These are phyloP conservation scores for Actinomortierella ambigua DNA, from an alignment of 371 early-diverging fungal species.

Conservation along the genomic window DNA sequence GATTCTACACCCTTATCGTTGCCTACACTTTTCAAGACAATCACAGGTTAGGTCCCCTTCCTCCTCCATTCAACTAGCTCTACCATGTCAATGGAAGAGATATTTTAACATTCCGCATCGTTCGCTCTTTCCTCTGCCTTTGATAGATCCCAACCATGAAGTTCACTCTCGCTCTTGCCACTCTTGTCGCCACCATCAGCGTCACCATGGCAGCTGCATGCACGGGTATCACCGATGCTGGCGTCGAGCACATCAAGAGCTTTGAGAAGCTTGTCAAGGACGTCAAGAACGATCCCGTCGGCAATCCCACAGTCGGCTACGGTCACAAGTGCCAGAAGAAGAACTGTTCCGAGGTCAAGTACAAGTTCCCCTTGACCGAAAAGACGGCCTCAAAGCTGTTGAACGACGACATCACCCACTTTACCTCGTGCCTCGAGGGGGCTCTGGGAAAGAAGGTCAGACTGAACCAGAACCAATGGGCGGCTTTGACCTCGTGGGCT, in stretches of 20 bases:
- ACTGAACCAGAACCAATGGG: conserved; percentile 45
- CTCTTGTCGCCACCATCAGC: background rate
- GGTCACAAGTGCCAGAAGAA: conserved; percentile 17
- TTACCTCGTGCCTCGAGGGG: conserved; percentile 28
- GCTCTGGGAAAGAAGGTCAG: too few species aligned
- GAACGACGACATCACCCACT: conserved; percentile 19
- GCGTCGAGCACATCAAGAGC: conserved; percentile 20
- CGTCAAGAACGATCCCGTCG: conserved; percentile 41
- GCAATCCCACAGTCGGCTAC: conserved; percentile 31
- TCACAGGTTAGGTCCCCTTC: too few species aligned
- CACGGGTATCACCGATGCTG: conserved; percentile 17
- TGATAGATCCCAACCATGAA: background rate
- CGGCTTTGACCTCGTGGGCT: conserved; percentile 40
- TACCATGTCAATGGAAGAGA: too few species aligned
- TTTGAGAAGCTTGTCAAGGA: conserved; percentile 42
- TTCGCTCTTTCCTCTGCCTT: background rate
- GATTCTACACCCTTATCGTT: too few species aligned
- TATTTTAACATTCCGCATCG: too few species aligned
- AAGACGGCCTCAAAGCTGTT: conserved; percentile 24
- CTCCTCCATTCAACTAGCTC: too few species aligned
- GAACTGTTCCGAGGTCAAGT: conserved; percentile 28
- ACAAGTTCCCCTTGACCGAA: conserved; percentile 27
- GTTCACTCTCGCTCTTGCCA: background rate
- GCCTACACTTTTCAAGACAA: too few species aligned
- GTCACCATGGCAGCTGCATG: conserved; percentile 5